Base-by-base conservation (phyloP, 352 stramenopile genomes). In the Globisporangium okanoganense region DNA sequence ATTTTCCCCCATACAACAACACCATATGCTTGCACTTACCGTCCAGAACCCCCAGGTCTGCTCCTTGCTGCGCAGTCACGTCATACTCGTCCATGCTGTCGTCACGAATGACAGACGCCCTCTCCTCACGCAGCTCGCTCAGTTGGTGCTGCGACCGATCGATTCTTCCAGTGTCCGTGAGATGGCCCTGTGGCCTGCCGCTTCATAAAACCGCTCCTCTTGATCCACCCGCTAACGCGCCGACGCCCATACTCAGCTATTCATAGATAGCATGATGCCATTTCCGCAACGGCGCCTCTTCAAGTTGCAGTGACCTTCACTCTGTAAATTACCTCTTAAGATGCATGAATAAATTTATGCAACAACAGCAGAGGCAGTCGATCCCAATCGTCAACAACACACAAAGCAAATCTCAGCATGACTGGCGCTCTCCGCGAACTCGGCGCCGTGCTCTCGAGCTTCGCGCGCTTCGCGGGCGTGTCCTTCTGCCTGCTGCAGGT, bases 401-500 rank as follows among this genome's bases (percentile, higher is more conserved):
- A 27, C 43, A 20, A 49, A 49, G 43, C 18, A 5, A 49, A 5
- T 8, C 5, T 12, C 49, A 27, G 48, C 9, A 69, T 66, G 58
- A 49, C 51, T 16, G 69, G 43, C 9, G 70, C 52, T 52, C 47
- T 79, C 49, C 67, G 62, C 3, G 82, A 92, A 25, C 35, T 79
- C 53, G 69, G 67, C 47, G 53, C 78, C 16, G 75, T 88, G 62
- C 29, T 83, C 59, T 81, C 78, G 56, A 83, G 73, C 75, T 86
- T 94, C 56, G 75, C 75, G 54, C 86, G 86, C 66, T 95, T 95
- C 66, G 82, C 76, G 10, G 79, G 84, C 48, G 67, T 81, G 29
- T 67, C 79, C 22, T 95, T 77, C 67, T 95, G 86, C 58, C 63
- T 92, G 51, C 59, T 85, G 62, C 79, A 95, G 63, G 56, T 52